A percentile compares a stretch with the other conserved stretches of the same genome.
Evolutionary conservation across 345 rosid genomes (phyloP).

Genomic region (Arabis hirsuta): DNA sequence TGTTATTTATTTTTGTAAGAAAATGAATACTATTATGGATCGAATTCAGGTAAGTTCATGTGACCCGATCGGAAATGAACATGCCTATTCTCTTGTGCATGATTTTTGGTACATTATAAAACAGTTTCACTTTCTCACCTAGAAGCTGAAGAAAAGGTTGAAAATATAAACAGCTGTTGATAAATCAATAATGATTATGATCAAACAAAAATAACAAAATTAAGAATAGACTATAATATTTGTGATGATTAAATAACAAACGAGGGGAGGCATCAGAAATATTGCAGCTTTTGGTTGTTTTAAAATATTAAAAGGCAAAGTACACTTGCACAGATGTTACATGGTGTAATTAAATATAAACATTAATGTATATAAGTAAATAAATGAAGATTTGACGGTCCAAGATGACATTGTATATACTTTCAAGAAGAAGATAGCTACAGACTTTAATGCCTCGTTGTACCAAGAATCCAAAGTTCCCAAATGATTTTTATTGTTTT

Average conservation of each 20-base stretch:
- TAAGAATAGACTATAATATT: constrained; percentile 31
- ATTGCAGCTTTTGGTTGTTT: constrained; percentile 39
- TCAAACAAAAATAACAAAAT: constrained; percentile 29
- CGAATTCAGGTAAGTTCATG: too few species aligned
- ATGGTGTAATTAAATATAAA: constrained; percentile 35
- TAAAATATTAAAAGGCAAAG: constrained; percentile 24
- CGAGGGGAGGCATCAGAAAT: constrained; percentile 31
- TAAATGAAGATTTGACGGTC: constrained; percentile 42
- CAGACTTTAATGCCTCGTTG: constrained; percentile 42
- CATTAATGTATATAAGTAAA: constrained; percentile 13
- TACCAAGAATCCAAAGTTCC: constrained; percentile 60
- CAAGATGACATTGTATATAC: constrained; percentile 40
- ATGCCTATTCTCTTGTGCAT: background rate
- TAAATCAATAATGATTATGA: constrained; percentile 22
- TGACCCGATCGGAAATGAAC: too few species aligned
- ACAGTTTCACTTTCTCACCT: background rate
- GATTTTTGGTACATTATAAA: background rate
- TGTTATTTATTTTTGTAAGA: too few species aligned
- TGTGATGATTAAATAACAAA: constrained; percentile 31
- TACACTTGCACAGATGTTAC: constrained; percentile 38
- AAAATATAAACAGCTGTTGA: constrained; percentile 28
- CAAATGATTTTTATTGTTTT: constrained; percentile 25
- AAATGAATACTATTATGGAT: too few species aligned
- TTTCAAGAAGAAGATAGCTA: constrained; percentile 42
- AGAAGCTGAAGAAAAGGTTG: constrained; percentile 14